phyloP scores from a whole-genome alignment of 2,329 filamentous ascomycete genomes.

The Apiospora aurea region DNA sequence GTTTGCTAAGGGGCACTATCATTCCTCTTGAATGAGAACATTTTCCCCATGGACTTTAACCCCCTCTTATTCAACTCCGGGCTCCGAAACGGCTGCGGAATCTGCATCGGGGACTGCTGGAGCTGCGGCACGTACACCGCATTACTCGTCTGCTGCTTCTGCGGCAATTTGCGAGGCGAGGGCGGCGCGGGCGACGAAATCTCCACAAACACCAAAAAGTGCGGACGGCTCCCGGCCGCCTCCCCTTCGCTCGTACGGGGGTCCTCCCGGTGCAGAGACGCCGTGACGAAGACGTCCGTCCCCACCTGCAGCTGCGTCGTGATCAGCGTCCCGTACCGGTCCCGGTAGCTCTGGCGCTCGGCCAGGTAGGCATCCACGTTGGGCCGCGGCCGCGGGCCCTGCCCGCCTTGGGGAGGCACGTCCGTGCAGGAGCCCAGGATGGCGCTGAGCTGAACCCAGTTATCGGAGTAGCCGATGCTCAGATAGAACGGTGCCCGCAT shows the following conservation, averaged over 20 bases:
- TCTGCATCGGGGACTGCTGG: background rate
- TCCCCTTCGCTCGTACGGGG: constrained; percentile 21
- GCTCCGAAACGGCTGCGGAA: background rate
- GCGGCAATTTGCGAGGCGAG: background rate
- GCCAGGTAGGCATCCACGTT: background rate
- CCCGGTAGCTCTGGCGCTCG: constrained; percentile 24
- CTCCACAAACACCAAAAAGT: constrained; percentile 23
- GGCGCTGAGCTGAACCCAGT: constrained; percentile 22
- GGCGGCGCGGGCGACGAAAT: background rate
- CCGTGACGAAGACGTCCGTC: background rate
- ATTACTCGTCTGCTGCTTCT: background rate
- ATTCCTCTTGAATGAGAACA: background rate
- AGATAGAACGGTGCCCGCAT: background rate
- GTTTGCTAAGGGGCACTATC: background rate
- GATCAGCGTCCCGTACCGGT: constrained; percentile 18
- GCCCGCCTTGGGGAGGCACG: background rate
- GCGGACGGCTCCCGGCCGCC: constrained; percentile 21
- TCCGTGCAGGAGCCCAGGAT: background rate
- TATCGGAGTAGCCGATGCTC: constrained; percentile 21
- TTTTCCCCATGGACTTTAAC: background rate
- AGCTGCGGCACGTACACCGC: background rate
- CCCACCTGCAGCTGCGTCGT: constrained; percentile 1
- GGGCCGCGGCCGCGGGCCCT: background rate
- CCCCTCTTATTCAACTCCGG: background rate
- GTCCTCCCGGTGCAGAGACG: constrained; percentile 14